These are phyloP conservation scores for Flaveria floridana DNA, from an alignment of 140 eudicot genomes.

Conservation along the genomic window DNA sequence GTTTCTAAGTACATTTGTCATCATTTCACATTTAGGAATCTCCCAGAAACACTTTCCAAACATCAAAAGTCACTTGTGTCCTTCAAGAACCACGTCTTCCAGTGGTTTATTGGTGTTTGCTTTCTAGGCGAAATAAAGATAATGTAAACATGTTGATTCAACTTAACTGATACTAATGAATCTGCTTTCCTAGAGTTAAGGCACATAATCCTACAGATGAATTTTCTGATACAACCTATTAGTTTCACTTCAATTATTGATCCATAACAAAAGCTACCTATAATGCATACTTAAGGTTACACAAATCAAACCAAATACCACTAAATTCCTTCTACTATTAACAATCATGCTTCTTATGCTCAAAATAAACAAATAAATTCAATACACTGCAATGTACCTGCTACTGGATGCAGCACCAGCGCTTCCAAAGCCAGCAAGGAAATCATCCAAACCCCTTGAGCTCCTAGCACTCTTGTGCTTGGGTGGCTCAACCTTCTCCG, in stretches of 20 bases:
- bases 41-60: neutral
- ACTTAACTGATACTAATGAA: slow-evolving; percentile 13
- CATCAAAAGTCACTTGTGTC: slow-evolving; percentile 4
- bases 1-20: neutral
- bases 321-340: neutral
- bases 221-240: neutral
- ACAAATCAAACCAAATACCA: slow-evolving; percentile 15
- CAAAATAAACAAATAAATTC: slow-evolving; percentile 21
- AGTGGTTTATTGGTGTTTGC: slow-evolving; percentile 2
- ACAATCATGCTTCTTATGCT: no score
- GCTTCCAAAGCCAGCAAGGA: slow-evolving; percentile 73
- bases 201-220: slow-evolving; percentile 4
- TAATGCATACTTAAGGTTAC: neutral
- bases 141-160: neutral
- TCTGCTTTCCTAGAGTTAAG: slow-evolving; percentile 15
- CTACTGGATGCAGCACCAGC: slow-evolving; percentile 33
- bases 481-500: slow-evolving; percentile 34
- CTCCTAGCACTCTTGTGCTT: slow-evolving; percentile 39
- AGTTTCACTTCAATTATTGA: slow-evolving; percentile 3
- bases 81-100: neutral
- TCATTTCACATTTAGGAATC: neutral
- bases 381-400: slow-evolving; percentile 45
- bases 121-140: slow-evolving; percentile 1
- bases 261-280: slow-evolving; percentile 9
- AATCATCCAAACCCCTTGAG: slow-evolving; percentile 65